Conservation (phyloP, 2,329 filamentous ascomycete genomes). For the Pseudogymnoascus pannorum region DNA sequence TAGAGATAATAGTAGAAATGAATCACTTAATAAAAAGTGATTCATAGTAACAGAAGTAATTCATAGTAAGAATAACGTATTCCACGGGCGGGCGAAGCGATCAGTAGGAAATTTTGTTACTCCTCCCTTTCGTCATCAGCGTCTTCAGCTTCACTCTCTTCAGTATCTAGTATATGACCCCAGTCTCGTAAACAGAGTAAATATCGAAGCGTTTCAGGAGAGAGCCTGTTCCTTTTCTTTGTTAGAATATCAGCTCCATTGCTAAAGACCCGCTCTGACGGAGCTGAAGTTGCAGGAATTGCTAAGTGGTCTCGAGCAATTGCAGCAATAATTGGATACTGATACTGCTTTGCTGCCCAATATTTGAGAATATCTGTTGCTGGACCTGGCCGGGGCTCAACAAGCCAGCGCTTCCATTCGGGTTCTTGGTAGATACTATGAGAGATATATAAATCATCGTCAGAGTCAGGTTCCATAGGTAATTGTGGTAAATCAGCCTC, state of each 20-base stretch:
- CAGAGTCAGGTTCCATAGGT: not conserved
- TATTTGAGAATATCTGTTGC: not conserved
- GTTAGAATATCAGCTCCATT: not conserved
- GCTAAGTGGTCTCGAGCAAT: not conserved
- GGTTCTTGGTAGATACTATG: not conserved
- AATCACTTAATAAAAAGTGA: too few species aligned
- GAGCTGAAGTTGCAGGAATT: not conserved
- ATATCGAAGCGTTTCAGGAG: too few species aligned
- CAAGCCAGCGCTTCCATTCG: not conserved
- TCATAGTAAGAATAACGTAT: too few species aligned
- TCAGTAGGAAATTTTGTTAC: not conserved
- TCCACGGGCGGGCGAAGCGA: too few species aligned
- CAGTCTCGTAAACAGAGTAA: not conserved
- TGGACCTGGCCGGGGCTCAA: not conserved
- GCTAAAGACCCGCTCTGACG: not conserved
- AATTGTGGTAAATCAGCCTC: not conserved
- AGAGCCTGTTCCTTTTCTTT: not conserved
- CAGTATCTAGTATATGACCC: not conserved
- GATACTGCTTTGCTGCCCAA: not conserved
- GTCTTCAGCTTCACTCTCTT: not conserved
- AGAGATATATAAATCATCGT: not conserved
- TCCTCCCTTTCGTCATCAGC: not conserved
- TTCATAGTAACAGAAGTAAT: too few species aligned
- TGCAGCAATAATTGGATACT: not conserved
- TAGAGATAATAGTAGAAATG: too few species aligned